phyloP scores from a whole-genome alignment of 345 rosid genomes.

The Durio zibethinus region DNA sequence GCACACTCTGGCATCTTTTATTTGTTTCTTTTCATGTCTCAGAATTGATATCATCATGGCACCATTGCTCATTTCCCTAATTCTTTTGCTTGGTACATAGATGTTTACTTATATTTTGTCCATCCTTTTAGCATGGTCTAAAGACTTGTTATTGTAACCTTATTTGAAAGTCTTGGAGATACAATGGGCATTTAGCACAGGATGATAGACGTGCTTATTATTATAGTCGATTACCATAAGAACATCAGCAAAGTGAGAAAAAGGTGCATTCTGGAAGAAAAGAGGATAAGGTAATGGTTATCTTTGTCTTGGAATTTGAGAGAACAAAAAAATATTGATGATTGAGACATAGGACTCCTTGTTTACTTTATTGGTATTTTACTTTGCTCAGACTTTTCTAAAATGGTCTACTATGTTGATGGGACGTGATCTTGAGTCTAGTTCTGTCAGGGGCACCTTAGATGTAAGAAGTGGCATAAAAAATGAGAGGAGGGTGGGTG shows the following conservation, averaged over 20 bases:
- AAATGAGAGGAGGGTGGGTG: not conserved
- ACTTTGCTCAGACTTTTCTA: not conserved
- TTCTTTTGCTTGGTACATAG: not conserved
- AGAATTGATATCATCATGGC: not conserved
- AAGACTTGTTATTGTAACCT: not conserved
- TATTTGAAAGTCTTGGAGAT: not conserved
- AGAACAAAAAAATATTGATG: not conserved
- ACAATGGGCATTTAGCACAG: not conserved
- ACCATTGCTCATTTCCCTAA: not conserved
- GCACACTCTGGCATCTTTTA: not conserved
- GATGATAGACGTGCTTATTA: not conserved
- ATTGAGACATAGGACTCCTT: not conserved
- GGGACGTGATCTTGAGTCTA: not conserved
- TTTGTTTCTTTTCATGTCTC: not conserved
- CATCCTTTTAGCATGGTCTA: slow-evolving; percentile 6
- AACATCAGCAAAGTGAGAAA: slow-evolving; percentile 1
- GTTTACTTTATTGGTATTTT: not conserved
- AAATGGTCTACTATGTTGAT: not conserved
- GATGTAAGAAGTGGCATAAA: not conserved
- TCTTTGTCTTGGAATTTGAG: slow-evolving; percentile 5
- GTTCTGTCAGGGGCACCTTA: not conserved
- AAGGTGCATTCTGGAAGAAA: not conserved
- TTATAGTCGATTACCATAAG: not conserved
- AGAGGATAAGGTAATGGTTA: not conserved
- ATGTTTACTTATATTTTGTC: not conserved